phyloP scores from a whole-genome alignment of 1,139 yeast genomes.

The Yamadazyma kanchanaburiensis region DNA sequence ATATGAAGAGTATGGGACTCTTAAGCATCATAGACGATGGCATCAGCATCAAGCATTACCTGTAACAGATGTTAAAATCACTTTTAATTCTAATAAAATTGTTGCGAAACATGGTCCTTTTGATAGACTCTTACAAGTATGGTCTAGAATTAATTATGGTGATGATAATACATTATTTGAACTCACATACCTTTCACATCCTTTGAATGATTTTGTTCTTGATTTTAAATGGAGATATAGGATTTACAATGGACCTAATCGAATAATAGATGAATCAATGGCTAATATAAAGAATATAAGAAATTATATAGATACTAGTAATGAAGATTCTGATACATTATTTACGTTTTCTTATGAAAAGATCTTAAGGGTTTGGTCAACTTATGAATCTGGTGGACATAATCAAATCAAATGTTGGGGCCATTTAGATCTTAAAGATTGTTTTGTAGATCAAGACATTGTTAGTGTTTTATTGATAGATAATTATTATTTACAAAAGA shows the following conservation, averaged over 20 bases:
- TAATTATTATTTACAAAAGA: slow-evolving; percentile 36
- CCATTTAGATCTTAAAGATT: slow-evolving; percentile 39
- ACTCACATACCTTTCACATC: slow-evolving; percentile 65
- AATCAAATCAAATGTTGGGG: slow-evolving; percentile 63
- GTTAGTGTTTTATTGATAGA: slow-evolving; percentile 52
- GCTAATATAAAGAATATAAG: slow-evolving; percentile 39
- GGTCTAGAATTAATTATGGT: slow-evolving; percentile 76
- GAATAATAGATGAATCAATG: slow-evolving; percentile 26
- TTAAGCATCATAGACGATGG: slow-evolving; percentile 48
- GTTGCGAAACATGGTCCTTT: slow-evolving; percentile 56
- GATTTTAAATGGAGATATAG: slow-evolving; percentile 51
- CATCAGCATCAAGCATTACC: slow-evolving; percentile 52
- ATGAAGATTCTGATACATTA: slow-evolving; percentile 39
- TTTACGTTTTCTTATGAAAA: slow-evolving; percentile 60
- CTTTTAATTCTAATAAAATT: slow-evolving; percentile 64
- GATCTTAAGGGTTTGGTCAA: slow-evolving; percentile 68
- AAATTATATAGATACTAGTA: slow-evolving; percentile 27
- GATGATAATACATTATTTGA: slow-evolving; percentile 67
- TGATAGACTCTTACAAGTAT: slow-evolving; percentile 70
- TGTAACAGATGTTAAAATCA: slow-evolving; percentile 49
- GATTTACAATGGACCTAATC: slow-evolving; percentile 7
- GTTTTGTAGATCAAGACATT: slow-evolving; percentile 19
- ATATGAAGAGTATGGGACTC: slow-evolving; percentile 42
- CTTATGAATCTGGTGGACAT: slow-evolving; percentile 58
- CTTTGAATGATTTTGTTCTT: slow-evolving; percentile 45